Conservation (phyloP, 2,329 filamentous ascomycete genomes). For the Fusarium sp. region DNA sequence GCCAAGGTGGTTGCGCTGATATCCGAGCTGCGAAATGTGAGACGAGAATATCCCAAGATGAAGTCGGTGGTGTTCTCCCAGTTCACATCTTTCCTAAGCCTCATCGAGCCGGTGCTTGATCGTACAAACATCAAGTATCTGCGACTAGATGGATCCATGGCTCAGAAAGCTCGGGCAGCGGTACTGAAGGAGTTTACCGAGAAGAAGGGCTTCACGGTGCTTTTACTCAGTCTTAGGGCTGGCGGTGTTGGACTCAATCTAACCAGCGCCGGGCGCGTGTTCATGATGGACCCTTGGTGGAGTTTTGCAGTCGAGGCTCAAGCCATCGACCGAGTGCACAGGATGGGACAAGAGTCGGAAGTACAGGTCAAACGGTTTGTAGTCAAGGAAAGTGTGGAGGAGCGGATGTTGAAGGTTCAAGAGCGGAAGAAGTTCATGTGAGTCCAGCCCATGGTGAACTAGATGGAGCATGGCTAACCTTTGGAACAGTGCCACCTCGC, state of each 20-base stretch:
- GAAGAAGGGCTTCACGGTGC: conserved; percentile 69
- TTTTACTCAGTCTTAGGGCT: conserved; percentile 85
- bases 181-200: conserved; percentile 78
- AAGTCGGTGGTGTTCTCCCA: conserved; percentile 97
- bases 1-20: conserved; percentile 88
- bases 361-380: conserved; percentile 91
- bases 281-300: conserved; percentile 99
- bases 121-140: conserved; percentile 78
- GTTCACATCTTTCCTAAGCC: conserved; percentile 93
- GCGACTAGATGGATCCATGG: conserved; percentile 91
- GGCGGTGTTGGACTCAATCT: conserved; percentile 95
- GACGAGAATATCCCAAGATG: conserved; percentile 70
- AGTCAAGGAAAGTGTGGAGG: conserved; percentile 89
- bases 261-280: conserved; percentile 87
- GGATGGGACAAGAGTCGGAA: conserved; percentile 91
- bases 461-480: conserved; percentile 23
- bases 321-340: conserved; percentile 95
- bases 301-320: conserved; percentile 96
- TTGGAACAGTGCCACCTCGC: conserved; percentile 77
- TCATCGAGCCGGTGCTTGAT: conserved; percentile 83
- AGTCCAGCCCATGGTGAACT: conserved; percentile 53
- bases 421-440: conserved; percentile 96
- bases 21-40: conserved; percentile 74
- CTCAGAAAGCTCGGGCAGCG: conserved; percentile 82
- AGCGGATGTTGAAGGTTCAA: conserved; percentile 92